Conservation (phyloP, 2,329 filamentous ascomycete species). For the Ceratocystis cacaofunesta region DNA sequence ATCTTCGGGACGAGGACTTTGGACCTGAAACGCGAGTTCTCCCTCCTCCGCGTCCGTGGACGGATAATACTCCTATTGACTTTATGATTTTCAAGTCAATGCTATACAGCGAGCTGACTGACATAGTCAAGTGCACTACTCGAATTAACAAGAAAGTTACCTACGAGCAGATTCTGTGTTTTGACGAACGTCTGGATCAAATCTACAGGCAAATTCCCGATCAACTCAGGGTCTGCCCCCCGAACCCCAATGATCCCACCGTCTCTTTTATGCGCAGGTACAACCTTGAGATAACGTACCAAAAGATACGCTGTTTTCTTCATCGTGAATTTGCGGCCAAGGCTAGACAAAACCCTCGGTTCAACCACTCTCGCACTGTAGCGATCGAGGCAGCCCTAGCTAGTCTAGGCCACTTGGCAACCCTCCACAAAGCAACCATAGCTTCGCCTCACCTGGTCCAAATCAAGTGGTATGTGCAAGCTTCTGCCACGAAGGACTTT, state of each 20-base stretch:
- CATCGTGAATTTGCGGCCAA: conserved; percentile 76
- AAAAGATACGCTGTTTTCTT: conserved; percentile 77
- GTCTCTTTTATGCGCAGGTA: conserved; percentile 76
- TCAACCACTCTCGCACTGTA: conserved; percentile 66
- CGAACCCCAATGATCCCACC: conserved; percentile 65
- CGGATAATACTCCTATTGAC: conserved; percentile 59
- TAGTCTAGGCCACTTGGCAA: conserved; percentile 61
- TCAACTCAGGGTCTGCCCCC: conserved; percentile 48
- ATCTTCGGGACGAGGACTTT: conserved; percentile 71
- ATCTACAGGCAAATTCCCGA: conserved; percentile 53
- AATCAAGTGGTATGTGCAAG: conserved; percentile 65
- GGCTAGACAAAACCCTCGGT: conserved; percentile 63
- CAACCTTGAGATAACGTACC: conserved; percentile 68
- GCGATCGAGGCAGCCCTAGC: conserved; percentile 79
- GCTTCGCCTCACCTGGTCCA: conserved; percentile 55
- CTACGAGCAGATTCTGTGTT: conserved; percentile 50
- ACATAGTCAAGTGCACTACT: conserved; percentile 52
- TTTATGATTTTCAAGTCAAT: conserved; percentile 65
- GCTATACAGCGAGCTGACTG: conserved; percentile 53
- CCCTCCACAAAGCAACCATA: conserved; percentile 59
- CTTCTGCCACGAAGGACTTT: conserved; percentile 72
- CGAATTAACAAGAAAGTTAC: conserved; percentile 39
- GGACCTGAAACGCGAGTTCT: conserved; percentile 51
- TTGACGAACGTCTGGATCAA: conserved; percentile 47
- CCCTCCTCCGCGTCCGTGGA: conserved; percentile 50